phyloP scores from a whole-genome alignment of 192 early-diverging fungal species.

The Podila clonocystis region DNA sequence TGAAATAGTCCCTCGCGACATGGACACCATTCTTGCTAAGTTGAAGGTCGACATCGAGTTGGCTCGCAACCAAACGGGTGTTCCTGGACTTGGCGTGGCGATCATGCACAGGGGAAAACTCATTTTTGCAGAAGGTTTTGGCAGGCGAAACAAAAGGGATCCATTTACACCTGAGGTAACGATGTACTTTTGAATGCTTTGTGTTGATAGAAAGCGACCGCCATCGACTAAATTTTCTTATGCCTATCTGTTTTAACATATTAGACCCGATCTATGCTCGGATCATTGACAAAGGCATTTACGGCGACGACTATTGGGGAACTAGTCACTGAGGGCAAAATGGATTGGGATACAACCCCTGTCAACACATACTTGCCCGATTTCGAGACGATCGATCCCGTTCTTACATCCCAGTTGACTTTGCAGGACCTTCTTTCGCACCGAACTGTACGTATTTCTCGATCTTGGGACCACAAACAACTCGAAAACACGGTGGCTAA shows the following conservation, averaged over 20 bases:
- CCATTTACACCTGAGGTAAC: background rate
- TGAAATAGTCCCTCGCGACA: too few species aligned
- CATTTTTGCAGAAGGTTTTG: background rate
- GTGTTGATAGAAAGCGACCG: too few species aligned
- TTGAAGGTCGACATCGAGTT: too few species aligned
- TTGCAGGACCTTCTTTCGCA: background rate
- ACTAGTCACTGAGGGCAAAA: slow-evolving; percentile 12
- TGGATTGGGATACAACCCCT: slow-evolving; percentile 11
- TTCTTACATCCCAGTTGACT: slow-evolving; percentile 8
- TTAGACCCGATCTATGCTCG: background rate
- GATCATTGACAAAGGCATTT: slow-evolving; percentile 18
- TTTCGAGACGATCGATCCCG: slow-evolving; percentile 2
- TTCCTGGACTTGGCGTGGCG: background rate
- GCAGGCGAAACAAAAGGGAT: background rate
- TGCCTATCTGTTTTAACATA: too few species aligned
- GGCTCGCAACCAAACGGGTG: too few species aligned
- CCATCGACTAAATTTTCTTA: too few species aligned
- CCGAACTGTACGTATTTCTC: too few species aligned
- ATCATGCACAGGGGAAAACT: background rate
- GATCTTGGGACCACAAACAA: too few species aligned
- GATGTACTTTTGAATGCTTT: too few species aligned
- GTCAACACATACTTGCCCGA: slow-evolving; percentile 13
- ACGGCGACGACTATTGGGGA: slow-evolving; percentile 12
- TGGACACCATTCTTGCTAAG: too few species aligned
- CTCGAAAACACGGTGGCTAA: background rate